These are phyloP conservation scores for Pyrenophora tritici-repentis DNA, from an alignment of 2,329 filamentous ascomycete genomes.

Conservation along the genomic window DNA sequence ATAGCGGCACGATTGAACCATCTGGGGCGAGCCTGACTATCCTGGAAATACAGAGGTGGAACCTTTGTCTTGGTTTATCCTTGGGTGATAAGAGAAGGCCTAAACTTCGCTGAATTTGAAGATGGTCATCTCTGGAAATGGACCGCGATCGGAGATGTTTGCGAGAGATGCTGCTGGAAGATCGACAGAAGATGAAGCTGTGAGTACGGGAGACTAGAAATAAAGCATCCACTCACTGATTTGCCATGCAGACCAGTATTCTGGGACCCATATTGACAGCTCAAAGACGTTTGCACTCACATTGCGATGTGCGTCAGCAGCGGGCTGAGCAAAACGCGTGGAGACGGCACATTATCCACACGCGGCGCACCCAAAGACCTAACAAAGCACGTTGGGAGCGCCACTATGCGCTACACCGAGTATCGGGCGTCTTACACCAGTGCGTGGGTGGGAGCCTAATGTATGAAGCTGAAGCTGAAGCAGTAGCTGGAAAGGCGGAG, in stretches of 20 bases:
- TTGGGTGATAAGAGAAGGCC: neutral
- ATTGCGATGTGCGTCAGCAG: neutral
- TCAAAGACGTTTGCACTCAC: neutral
- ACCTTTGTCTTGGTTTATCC: neutral
- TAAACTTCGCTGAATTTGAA: neutral
- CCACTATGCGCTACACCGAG: neutral
- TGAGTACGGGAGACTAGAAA: neutral
- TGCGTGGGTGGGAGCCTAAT: neutral
- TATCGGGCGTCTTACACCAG: neutral
- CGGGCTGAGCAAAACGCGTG: slow-evolving; percentile 1
- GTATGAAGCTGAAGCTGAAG: slow-evolving; percentile 1
- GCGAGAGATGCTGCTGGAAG: slow-evolving; percentile 3
- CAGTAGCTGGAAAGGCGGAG: neutral
- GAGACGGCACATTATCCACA: slow-evolving; percentile 1
- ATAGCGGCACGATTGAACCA: too few relatives aligned
- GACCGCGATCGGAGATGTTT: slow-evolving; percentile 11
- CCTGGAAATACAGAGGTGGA: neutral
- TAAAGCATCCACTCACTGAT: neutral
- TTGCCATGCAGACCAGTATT: neutral
- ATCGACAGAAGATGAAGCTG: neutral
- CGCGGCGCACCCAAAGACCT: neutral
- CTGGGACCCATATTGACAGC: neutral
- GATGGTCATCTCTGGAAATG: neutral
- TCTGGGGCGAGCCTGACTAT: neutral
- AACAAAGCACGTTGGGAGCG: neutral